Conservation (phyloP, 2,329 filamentous ascomycete genomes). For the Venturia oleaginea region DNA sequence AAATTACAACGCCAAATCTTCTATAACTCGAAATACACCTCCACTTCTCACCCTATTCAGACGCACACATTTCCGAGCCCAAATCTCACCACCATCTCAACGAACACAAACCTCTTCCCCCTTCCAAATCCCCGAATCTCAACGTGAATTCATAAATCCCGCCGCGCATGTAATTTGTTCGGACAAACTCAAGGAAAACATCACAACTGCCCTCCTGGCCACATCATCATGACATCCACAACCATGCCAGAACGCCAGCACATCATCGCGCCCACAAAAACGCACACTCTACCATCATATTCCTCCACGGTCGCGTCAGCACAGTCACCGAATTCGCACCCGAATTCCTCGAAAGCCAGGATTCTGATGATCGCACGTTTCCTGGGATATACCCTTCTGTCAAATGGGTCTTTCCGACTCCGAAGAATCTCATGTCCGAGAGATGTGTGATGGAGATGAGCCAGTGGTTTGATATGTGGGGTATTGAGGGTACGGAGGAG, state of each 20-base stretch:
- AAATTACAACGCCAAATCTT: no score
- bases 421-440: constrained; percentile 18
- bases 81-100: no score
- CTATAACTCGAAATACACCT: no score
- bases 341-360: constrained; percentile 33
- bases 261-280: neutral
- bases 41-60: no score
- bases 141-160: no score
- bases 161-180: no score
- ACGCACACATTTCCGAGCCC: no score
- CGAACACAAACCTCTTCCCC: no score
- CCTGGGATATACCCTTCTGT: constrained; percentile 24
- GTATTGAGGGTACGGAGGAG: constrained; percentile 22
- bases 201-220: neutral
- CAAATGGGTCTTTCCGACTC: constrained; percentile 31
- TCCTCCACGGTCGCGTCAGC: constrained; percentile 38
- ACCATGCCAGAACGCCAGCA: constrained; percentile 5
- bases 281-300: constrained; percentile 36
- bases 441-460: constrained; percentile 23
- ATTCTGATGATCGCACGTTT: constrained; percentile 22
- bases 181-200: no score
- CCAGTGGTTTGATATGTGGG: constrained; percentile 33
- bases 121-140: no score
- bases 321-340: constrained; percentile 26
- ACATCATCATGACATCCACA: neutral